Conservation (phyloP, 2,329 filamentous ascomycete genomes). For the Ramularia endophylla region DNA sequence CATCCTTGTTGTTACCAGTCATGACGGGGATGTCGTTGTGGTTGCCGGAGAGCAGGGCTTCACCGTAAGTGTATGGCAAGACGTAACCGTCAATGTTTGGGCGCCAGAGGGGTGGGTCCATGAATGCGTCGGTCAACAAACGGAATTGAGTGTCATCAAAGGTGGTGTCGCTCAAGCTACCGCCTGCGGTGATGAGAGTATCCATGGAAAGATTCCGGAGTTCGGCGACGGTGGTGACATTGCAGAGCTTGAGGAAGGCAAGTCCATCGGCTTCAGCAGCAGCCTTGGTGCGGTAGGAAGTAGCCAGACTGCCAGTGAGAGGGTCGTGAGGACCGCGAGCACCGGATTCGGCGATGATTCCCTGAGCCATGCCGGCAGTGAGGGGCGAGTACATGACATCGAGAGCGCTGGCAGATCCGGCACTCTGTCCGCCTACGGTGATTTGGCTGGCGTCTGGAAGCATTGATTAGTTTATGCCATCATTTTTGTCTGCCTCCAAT, state of each 20-base stretch:
- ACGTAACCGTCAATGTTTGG: conserved; percentile 6
- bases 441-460: neutral
- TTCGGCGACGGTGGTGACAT: conserved; percentile 3
- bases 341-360: conserved; percentile 1
- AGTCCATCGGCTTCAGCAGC: too few species aligned
- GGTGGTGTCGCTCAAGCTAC: neutral
- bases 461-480: neutral
- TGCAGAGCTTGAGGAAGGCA: too few species aligned
- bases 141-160: conserved; percentile 3
- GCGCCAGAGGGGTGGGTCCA: conserved; percentile 7
- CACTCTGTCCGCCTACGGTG: neutral
- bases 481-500: neutral
- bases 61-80: conserved; percentile 1
- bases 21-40: conserved; percentile 2
- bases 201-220: conserved; percentile 3
- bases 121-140: too few species aligned
- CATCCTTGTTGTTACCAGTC: conserved; percentile 5
- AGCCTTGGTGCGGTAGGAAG: neutral
- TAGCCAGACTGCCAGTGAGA: conserved; percentile 1
- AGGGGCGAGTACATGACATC: neutral
- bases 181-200: conserved; percentile 1
- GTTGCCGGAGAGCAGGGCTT: neutral
- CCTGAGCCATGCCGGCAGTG: neutral
- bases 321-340: conserved; percentile 1
- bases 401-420: conserved; percentile 1